Evolutionary conservation across 2,329 filamentous ascomycete genomes (phyloP), one percentile per base, ranked within the genome.

Genomic region (Phialocephala sp.): DNA sequence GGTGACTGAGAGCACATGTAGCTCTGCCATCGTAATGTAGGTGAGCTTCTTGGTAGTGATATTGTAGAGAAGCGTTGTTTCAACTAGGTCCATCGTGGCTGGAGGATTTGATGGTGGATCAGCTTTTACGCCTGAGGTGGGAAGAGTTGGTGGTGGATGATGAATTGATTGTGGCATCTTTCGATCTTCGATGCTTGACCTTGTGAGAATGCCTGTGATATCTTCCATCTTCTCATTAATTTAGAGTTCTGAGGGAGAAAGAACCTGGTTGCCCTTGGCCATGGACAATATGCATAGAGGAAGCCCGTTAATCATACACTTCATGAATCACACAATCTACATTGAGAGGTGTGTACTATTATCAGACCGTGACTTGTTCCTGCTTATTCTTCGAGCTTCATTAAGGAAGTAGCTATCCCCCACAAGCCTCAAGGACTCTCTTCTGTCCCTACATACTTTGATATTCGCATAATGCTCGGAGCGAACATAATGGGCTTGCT

Each of bases 41-140:
- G 11, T 36, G 15, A 36, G 32, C 6, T 18, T 36, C 8, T 37
- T 2, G 8, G 54, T 56, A 11, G 54, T 56, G 27, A 39, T 37
- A 15, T 56, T 56, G 54, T 20, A 56, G 50, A 55, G 50, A n/a
- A 39, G 54, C 12, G 22, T 37, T 56, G 32, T 11, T 36, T n/a
- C 18, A 2, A 12, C 14, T 14, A 6, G 5, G 54, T 56, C 32
- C 4, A 37, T 15, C 8, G 8, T 52, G 4, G 22, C 6, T 14
- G 32, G 4, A 37, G 54, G 54, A 4, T 6, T 6, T 32, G 18
- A 6, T 36, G 54, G 54, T 15, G 47, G 47, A 27, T 3, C 20
- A 24, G 22, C 8, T 18, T 32, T 24, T 32, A 20, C 6, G 1
- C 27, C 47, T 14, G 15, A 18, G 6, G 22, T 32, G 47, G 47